phyloP scores from a whole-genome alignment of 1,284 basidiomycete species.

The Blastosporella zonata region DNA sequence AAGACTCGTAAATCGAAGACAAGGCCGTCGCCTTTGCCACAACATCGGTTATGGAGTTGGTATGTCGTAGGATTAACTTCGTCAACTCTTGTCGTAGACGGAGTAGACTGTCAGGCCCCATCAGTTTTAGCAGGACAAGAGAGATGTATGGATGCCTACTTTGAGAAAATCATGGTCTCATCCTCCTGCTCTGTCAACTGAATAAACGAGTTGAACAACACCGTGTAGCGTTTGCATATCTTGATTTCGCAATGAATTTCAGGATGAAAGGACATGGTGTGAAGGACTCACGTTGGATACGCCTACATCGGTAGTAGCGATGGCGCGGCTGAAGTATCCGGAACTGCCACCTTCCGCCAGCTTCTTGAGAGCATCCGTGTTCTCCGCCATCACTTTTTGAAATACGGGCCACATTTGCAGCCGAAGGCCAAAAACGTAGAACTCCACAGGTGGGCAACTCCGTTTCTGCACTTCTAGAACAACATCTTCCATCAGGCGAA shows the following conservation, averaged over 20 bases:
- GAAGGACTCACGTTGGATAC: constrained; percentile 55
- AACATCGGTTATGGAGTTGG: constrained; percentile 62
- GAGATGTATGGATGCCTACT: constrained; percentile 46
- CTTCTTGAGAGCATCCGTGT: constrained; percentile 78
- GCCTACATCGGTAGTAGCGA: constrained; percentile 65
- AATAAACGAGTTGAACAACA: constrained; percentile 78
- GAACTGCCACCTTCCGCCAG: constrained; percentile 67
- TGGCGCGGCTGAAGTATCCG: constrained; percentile 64
- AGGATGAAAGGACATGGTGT: neutral
- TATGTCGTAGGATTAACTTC: constrained; percentile 74
- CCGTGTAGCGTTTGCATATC: constrained; percentile 68
- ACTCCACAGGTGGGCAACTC: constrained; percentile 74
- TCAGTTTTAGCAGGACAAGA: neutral
- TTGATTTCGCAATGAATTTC: constrained; percentile 14
- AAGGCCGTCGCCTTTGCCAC: constrained; percentile 66
- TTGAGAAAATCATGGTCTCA: constrained; percentile 93
- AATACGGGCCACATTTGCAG: constrained; percentile 90
- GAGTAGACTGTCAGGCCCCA: constrained; percentile 54
- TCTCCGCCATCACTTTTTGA: constrained; percentile 83
- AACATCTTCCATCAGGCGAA: constrained; percentile 81
- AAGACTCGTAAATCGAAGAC: constrained; percentile 69
- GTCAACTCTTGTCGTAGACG: constrained; percentile 85
- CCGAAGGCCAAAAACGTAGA: constrained; percentile 75
- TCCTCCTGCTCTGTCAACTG: constrained; percentile 79
- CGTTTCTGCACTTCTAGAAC: constrained; percentile 72